Evolutionary conservation across 2,329 filamentous ascomycete genomes (phyloP).

Genomic region (Microcyclospora pomicola): DNA sequence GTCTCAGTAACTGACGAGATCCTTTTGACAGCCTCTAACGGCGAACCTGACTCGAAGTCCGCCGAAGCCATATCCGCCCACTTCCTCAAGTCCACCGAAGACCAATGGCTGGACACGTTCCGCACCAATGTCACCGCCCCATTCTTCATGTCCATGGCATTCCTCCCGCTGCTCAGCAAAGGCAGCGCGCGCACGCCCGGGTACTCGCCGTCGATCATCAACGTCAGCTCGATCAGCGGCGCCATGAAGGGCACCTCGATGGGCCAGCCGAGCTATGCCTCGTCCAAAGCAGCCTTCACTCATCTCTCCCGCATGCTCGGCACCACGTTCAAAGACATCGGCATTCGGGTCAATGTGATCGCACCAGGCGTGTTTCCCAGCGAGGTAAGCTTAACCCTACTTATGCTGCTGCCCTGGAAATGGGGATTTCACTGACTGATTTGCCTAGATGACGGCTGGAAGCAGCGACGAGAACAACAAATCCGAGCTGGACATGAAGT

Average conservation of each 20-base stretch:
- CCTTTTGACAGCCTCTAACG: slow-evolving; percentile 18
- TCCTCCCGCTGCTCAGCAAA: slow-evolving; percentile 40
- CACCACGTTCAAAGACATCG: slow-evolving; percentile 28
- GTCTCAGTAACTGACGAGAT: background rate
- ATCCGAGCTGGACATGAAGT: slow-evolving; percentile 27
- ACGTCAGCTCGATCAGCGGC: slow-evolving; percentile 39
- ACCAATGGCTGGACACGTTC: slow-evolving; percentile 37
- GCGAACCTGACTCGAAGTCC: slow-evolving; percentile 35
- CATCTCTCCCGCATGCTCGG: slow-evolving; percentile 35
- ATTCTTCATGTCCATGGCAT: slow-evolving; percentile 41
- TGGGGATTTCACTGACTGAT: too few species aligned
- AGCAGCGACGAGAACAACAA: slow-evolving; percentile 34
- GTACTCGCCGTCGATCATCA: slow-evolving; percentile 39
- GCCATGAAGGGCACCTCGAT: slow-evolving; percentile 36
- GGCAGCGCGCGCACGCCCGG: slow-evolving; percentile 32
- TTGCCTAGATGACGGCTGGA: slow-evolving; percentile 35
- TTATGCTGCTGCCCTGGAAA: background rate
- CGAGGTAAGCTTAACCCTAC: background rate
- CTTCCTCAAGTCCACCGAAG: slow-evolving; percentile 34
- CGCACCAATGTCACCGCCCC: slow-evolving; percentile 37
- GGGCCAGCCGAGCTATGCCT: slow-evolving; percentile 41
- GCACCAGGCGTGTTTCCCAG: slow-evolving; percentile 31
- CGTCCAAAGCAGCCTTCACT: slow-evolving; percentile 36
- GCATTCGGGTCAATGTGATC: slow-evolving; percentile 30
- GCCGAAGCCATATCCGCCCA: slow-evolving; percentile 37